Base-by-base conservation (phyloP, 768 basidiomycete species). In the Boletus fagicola region DNA sequence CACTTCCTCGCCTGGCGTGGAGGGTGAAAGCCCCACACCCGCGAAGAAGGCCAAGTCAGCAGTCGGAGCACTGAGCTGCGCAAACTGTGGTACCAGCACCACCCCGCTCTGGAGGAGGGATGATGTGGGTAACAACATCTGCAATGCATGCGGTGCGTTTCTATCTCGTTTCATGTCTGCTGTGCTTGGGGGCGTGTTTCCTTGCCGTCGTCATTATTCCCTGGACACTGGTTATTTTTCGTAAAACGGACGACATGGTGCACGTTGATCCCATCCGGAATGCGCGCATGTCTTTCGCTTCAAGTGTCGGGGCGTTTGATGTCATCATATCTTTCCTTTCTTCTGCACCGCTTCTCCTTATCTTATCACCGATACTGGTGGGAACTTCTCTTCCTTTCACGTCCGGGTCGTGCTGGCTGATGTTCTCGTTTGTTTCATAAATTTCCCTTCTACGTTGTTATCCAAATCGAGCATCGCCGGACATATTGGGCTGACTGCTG, bases 101-200 rank as follows among this genome's bases (percentile, higher is more conserved):
- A 95, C 92, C 4, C 93, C 93, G 13, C 75, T 95, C 10, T 95
- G 93, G 93, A 80, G 93, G 65, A 77, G 93, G 64, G 92, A 94
- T 68, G 89, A 92, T 68, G 85, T 90, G 42, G 93, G 93, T 54
- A 94, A 94, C 73, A 93, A 92, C 71, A 92, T 94, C 58, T 95
- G 93, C 74, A 95, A 95, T 76, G 93, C 93, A 52, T 95, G 93
- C 74, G 93, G 92, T 94, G 75, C 69, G 92, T 59, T 65, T 63
- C 68, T 59, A 36, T 64, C 56, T 67, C 62, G 56, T 62, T 67
- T 68, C 64, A 54, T 49, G 62, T 63, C 65, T 62, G 63, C 59
- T 64, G 57, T 67, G 59, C 57, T 53, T 39, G 51, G 62, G 22
- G 55, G 66, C 60, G 60, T 69, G 61, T 67, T 39, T 49, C 38